Base-by-base conservation (phyloP, 1,284 basidiomycete species). In the Heliocybe sulcata region DNA sequence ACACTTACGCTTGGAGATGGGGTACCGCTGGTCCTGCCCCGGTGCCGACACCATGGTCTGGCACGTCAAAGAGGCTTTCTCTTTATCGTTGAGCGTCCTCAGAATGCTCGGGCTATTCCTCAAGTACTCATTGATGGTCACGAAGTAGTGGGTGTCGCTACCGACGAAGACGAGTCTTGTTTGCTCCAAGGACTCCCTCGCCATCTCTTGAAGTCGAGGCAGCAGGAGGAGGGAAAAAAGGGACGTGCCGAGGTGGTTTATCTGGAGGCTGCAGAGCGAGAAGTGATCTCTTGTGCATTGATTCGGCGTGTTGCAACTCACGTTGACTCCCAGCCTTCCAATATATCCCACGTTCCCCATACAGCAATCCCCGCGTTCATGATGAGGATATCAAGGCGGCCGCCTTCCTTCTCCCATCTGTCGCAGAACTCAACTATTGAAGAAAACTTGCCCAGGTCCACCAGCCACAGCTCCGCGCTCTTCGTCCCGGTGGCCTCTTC, bases 1-100 rank as follows among this genome's bases (percentile, higher is more conserved):
- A n/a, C 19, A 59, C 67, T 57, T 51, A 74, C 72, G 51, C 54
- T 75, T 75, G 1, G 72, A 63, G 16, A 67, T 52, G 12, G 54
- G 50, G 55, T 75, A 76, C 2, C 69, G 69, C 4, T 54, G 35
- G n/a, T n/a, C n/a, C 33, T 35, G 33, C 16, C 33, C 16, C 9
- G 16, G 33, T 35, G 16, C 16, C 33, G 16, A 35, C 9, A 16
- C 33, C 9, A 16, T 35, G 33, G 33, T 35, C 16, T 9, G 16
- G 9, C 33, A 16, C 33, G 33, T 9, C 1, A 19, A 20, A 47
- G 38, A 63, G 69, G 45, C 64, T 67, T 25, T 60, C 59, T 47
- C 62, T 58, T 25, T 63, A 61, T 26, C 64, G 70, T 9, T 74
- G 55, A 33, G 55, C 64, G 11, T 35, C 33, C 59, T 59, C 1